phyloP scores from a whole-genome alignment of 257 asterid species.

The Marsdenia floribunda region DNA sequence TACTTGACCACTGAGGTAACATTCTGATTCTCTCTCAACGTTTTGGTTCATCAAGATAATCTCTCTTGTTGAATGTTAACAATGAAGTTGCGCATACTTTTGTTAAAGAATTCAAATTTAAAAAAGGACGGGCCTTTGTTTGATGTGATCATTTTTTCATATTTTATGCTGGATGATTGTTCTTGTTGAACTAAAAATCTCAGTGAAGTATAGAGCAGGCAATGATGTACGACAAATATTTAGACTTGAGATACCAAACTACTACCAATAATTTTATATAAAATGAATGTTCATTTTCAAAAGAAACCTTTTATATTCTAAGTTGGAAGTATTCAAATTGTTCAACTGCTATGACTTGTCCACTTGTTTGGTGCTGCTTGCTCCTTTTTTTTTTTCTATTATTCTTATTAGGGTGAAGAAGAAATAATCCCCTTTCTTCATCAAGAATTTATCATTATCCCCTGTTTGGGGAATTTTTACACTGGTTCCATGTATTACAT shows the following conservation, averaged over 20 bases:
- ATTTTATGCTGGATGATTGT: not conserved
- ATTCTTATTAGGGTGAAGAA: not conserved
- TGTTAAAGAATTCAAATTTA: not conserved
- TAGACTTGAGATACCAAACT: not conserved
- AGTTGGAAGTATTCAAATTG: not conserved
- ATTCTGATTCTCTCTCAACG: not conserved
- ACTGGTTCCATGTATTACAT: not conserved
- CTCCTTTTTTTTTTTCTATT: not conserved
- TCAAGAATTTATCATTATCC: not conserved
- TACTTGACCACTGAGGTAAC: conserved; percentile 81
- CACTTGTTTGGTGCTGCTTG: not conserved
- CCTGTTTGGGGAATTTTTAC: not conserved
- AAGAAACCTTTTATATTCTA: not conserved
- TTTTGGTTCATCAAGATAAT: not conserved
- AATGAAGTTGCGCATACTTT: not conserved
- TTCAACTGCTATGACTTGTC: not conserved
- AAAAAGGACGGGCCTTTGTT: not conserved
- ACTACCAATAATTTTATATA: not conserved
- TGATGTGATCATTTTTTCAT: not conserved
- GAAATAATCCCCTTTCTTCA: not conserved
- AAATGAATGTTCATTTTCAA: not conserved
- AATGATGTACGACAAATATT: not conserved
- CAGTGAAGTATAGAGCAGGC: not conserved
- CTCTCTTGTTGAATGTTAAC: not conserved
- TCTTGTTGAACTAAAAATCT: not conserved